A percentile compares a stretch with the other conserved stretches of the same genome.
Evolutionary conservation across 2,329 filamentous ascomycete genomes (phyloP).

Genomic region (Monosporascus sp.): DNA sequence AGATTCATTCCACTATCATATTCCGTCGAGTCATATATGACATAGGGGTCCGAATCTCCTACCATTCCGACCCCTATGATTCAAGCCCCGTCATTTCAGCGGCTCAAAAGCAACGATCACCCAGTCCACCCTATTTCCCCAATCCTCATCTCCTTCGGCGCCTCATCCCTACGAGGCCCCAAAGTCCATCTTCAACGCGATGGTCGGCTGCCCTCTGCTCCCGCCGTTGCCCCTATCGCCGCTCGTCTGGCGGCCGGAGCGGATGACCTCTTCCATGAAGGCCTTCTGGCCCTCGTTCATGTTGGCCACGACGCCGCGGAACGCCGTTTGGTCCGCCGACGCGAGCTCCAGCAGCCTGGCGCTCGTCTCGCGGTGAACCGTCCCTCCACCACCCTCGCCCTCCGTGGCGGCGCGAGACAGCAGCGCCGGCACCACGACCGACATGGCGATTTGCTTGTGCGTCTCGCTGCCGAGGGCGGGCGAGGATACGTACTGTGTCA

Average conservation of each 20-base stretch:
- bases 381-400: constrained; percentile 34
- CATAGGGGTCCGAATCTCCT: too few relatives aligned
- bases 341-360: constrained; percentile 75
- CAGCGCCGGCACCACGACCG: constrained; percentile 71
- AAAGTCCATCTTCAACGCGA: constrained; percentile 95
- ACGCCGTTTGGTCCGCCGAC: constrained; percentile 64
- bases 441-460: constrained; percentile 57
- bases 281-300: constrained; percentile 66
- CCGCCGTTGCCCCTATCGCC: constrained; percentile 34
- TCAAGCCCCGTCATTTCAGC: too few relatives aligned
- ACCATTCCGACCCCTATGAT: too few relatives aligned
- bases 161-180: constrained; percentile 27
- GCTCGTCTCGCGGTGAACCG: constrained; percentile 67
- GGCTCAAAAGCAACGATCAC: too few relatives aligned
- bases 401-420: constrained; percentile 66
- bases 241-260: constrained; percentile 50
- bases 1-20: too few relatives aligned
- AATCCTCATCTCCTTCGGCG: too few relatives aligned
- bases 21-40: too few relatives aligned
- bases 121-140: too few relatives aligned
- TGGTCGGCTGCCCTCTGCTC: constrained; percentile 63
- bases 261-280: constrained; percentile 78
- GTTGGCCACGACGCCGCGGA: constrained; percentile 66
- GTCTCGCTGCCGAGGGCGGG: constrained; percentile 31
- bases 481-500: constrained; percentile 64